phyloP scores from a whole-genome alignment of 768 basidiomycete genomes.

The Trametes meyenii region DNA sequence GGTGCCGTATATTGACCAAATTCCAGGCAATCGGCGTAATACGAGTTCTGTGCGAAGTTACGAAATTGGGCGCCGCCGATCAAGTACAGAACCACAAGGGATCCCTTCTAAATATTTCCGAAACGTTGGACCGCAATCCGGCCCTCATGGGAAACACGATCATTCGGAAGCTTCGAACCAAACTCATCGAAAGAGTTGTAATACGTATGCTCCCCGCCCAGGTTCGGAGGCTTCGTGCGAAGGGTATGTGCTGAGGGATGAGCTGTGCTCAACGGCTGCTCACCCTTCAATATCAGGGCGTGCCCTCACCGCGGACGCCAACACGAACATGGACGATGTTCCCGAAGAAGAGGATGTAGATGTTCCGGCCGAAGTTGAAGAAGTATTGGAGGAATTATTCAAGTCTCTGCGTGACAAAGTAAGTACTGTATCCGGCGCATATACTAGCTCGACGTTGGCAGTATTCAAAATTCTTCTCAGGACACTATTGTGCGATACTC shows the following conservation, averaged over 20 bases:
- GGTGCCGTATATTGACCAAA: neutral
- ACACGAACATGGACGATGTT: neutral
- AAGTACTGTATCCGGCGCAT: conserved; percentile 4
- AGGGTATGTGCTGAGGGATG: conserved; percentile 38
- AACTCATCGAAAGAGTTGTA: conserved; percentile 67
- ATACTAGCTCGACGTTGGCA: neutral
- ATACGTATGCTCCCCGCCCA: conserved; percentile 61
- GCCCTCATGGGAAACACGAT: conserved; percentile 58
- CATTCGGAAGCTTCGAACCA: conserved; percentile 68
- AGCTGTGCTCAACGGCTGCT: neutral
- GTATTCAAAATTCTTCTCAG: conserved; percentile 42
- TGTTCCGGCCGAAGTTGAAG: conserved; percentile 79
- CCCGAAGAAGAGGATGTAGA: conserved; percentile 53
- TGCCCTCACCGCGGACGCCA: conserved; percentile 17
- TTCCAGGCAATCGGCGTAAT: conserved; percentile 67
- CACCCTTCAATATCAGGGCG: conserved; percentile 22
- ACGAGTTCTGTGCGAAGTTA: conserved; percentile 69
- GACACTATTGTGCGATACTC: conserved; percentile 96
- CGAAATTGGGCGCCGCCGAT: conserved; percentile 62
- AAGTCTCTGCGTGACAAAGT: conserved; percentile 82
- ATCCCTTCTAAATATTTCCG: conserved; percentile 49
- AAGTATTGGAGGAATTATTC: conserved; percentile 72
- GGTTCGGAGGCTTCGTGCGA: conserved; percentile 39
- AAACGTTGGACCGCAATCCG: conserved; percentile 43
- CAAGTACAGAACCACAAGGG: conserved; percentile 49